Evolutionary conservation across 2,329 filamentous ascomycete species (phyloP), one percentile per base, ranked within the genome.

Genomic region (Akanthomyces muscarius): DNA sequence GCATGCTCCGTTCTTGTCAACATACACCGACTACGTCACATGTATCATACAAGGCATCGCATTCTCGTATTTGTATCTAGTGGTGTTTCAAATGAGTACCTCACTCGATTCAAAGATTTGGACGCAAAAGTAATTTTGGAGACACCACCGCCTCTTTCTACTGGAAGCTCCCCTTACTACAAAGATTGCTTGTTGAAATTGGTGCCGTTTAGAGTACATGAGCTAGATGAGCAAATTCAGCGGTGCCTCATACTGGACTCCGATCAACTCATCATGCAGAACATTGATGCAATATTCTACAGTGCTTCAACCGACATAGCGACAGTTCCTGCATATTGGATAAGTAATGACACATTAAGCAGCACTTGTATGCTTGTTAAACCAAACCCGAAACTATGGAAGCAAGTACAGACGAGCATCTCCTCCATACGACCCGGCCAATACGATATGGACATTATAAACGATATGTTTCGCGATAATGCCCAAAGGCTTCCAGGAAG

Each of bases 361-460:
- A 68, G 66, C 50, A 68, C 67, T 45, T 62, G 64, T 13, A 68
- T 68, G 66, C 62, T 68, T 1, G 65, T 68, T 2, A 61, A 65
- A 18, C 65, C 64, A 5, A 61, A 38, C 18, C 5, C 59, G 5
- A 45, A 62, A 13, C 54, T 65, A 4, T 68, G 65, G 64, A 33
- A 65, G 14, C 53, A 60, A 45, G 52, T 68, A 10, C 11, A 50
- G 28, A 50, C 21, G 21, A 30, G 21, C 28, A 23, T 50, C 10
- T 23, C 45, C 10, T 45, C 54, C 25, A 64, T 67, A 11, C 42
- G 59, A 5, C 51, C 67, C 2, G 48, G 63, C 42, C 44, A 66
- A 18, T 64, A 66, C 30, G 67, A 68, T 45, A 68, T 68, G 65
- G 67, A 68, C 28, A 51, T 68, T 30, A 38, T 68, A 23, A 68